Evolutionary conservation across 139 green algal species (phyloP), one percentile per base, ranked within the genome.

Genomic region (Ettlia oleoabundans): DNA sequence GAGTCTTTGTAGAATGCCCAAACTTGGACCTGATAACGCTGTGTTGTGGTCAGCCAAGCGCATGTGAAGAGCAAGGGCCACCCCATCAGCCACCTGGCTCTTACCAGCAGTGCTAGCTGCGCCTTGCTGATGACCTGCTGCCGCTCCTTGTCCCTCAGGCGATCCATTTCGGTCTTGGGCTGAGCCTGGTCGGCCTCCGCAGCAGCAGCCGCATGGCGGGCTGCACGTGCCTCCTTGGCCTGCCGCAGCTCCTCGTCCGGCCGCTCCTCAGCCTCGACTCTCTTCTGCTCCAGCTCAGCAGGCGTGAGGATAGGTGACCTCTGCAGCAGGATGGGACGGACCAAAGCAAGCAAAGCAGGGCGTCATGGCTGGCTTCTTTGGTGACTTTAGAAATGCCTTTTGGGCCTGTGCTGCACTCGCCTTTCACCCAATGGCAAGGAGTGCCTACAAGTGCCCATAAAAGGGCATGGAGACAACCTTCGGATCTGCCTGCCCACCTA

Each of bases 101-200:
- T 51, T 35, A 70, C 79, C 66, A 84, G 68, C 21, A 71, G 37
- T 7, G 68, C 68, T 38, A 64, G 67, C 68, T 84, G 79, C 21
- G 79, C 79, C 40, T n/a, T 63, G n/a, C 30, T 64, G n/a, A 84
- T 79, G 0, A 32, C 38, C 51, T 78, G 67, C 0, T 18, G 68
- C 21, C 65, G 47, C 53, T 84, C 68, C 30, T 47, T 63, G 38
- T 84, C 68, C 4, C 79, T 35, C 52, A 73, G 38, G 18, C 13
- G 42, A 30, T 84, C 65, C 79, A 84, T 84, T 40, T 78, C 68
- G 21, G n/a, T 84, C 21, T 53, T 67, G 35, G 78, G 78, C 35
- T 32, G 21, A 3, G 63, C 77, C 32, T 41, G 32, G 24, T 43
- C 71, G 15, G 35, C 67, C 58, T 62, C 40, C 18, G 75, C 58